Evolutionary conservation across 2,329 filamentous ascomycete genomes (phyloP).

Genomic region (Blumeria graminis): DNA sequence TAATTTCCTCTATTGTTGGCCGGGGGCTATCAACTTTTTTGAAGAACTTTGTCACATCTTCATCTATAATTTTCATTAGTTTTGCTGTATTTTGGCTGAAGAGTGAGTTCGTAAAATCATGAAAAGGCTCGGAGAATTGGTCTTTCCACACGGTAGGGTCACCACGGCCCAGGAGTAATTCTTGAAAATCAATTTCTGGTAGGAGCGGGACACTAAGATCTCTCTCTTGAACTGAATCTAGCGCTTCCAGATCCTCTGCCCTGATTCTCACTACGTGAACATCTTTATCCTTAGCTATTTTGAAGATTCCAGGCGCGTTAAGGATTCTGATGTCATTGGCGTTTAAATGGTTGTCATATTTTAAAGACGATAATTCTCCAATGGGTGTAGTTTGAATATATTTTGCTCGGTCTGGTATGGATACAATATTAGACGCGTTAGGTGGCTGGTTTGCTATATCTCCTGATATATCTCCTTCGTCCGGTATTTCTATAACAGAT

Average conservation of each 20-base stretch:
- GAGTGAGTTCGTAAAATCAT: neutral
- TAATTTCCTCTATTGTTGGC: neutral
- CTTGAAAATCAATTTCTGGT: neutral
- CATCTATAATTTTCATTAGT: neutral
- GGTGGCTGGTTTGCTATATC: too few species aligned
- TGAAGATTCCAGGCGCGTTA: neutral
- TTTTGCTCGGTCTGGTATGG: too few species aligned
- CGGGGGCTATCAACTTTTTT: neutral
- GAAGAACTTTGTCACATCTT: neutral
- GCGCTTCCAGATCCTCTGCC: neutral
- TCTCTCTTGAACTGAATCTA: neutral
- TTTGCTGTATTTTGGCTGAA: neutral
- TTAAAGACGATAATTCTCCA: neutral
- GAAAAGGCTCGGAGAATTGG: neutral
- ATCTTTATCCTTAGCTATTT: neutral
- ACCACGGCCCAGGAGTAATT: neutral
- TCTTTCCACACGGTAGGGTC: neutral
- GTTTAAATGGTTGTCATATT: neutral
- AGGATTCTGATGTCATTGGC: neutral
- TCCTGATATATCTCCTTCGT: neutral
- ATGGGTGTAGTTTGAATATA: too few species aligned
- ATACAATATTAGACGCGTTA: too few species aligned
- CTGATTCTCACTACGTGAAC: neutral
- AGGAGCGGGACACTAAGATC: neutral
- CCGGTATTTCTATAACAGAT: neutral